A percentile compares a stretch with the other conserved stretches of the same genome.
Conservation (phyloP, 345 rosid genomes). For the Lepidium africanum region DNA sequence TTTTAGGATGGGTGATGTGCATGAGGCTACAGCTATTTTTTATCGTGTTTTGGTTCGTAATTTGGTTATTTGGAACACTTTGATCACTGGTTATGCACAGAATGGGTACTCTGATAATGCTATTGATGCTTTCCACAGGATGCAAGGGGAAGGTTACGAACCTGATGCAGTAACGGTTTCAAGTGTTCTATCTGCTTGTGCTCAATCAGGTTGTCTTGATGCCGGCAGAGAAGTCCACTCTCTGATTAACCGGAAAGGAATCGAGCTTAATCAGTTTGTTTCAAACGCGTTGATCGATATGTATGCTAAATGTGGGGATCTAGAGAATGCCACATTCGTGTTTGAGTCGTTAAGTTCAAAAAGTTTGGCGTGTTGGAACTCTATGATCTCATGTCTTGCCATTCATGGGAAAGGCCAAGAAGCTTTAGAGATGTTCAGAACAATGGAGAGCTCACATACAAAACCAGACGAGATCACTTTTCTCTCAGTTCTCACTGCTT, state of each 20-base stretch:
- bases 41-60: slow-evolving; percentile 36
- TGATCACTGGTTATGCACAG: slow-evolving; percentile 61
- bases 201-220: slow-evolving; percentile 52
- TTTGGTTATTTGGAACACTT: slow-evolving; percentile 65
- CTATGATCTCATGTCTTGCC: slow-evolving; percentile 65
- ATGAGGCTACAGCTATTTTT: slow-evolving; percentile 47
- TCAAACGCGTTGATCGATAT: slow-evolving; percentile 54
- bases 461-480: slow-evolving; percentile 58
- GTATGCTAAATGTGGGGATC: slow-evolving; percentile 79
- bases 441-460: slow-evolving; percentile 37
- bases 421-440: slow-evolving; percentile 52
- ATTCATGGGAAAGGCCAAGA: slow-evolving; percentile 47
- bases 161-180: slow-evolving; percentile 59
- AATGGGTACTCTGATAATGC: slow-evolving; percentile 54
- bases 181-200: slow-evolving; percentile 68
- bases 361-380: slow-evolving; percentile 60
- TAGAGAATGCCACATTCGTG: slow-evolving; percentile 41
- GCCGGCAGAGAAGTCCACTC: slow-evolving; percentile 55
- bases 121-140: slow-evolving; percentile 39
- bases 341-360: slow-evolving; percentile 43
- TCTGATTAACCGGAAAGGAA: slow-evolving; percentile 30
- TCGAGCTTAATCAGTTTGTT: slow-evolving; percentile 49
- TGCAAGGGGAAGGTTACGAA: slow-evolving; percentile 52
- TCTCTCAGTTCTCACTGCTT: slow-evolving; percentile 53
- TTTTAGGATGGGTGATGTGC: slow-evolving; percentile 47